A percentile compares a stretch with the other conserved stretches of the same genome.
These are phyloP conservation scores for Paraconiothyrium brasiliense DNA, from an alignment of 2,329 filamentous ascomycete genomes.

Conservation along the genomic window DNA sequence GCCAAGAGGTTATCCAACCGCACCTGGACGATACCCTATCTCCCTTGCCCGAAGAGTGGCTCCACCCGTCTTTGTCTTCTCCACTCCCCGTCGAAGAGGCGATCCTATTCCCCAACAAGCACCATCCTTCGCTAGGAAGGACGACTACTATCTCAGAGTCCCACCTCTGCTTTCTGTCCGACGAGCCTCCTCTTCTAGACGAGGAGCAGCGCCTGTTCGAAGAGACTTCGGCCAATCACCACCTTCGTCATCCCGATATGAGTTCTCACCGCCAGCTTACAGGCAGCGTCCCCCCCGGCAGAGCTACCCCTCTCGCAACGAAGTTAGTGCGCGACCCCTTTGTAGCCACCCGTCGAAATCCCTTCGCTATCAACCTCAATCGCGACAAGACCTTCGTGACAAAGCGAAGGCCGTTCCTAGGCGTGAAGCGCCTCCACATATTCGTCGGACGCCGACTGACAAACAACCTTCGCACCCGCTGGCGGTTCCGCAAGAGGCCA, in stretches of 20 bases:
- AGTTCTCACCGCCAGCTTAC: conserved; percentile 1
- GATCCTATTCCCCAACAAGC: conserved; percentile 19
- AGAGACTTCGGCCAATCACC: too few relatives aligned
- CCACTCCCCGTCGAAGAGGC: conserved; percentile 16
- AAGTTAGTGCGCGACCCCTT: conserved; percentile 24
- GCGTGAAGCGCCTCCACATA: conserved; percentile 25
- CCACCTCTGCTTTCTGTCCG: conserved; percentile 19
- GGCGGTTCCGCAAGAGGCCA: conserved; percentile 22
- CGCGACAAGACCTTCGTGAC: conserved; percentile 28
- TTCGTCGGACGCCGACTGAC: conserved; percentile 28
- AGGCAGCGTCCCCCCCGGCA: conserved; percentile 9
- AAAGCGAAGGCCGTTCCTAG: conserved; percentile 24
- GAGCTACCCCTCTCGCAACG: conserved; percentile 21
- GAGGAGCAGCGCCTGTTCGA: conserved; percentile 14
- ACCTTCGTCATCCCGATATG: conserved; percentile 7
- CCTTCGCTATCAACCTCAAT: conserved; percentile 30
- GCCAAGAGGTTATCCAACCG: conserved; percentile 28
- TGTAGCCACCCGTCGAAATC: conserved; percentile 27
- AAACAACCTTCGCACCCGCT: conserved; percentile 25
- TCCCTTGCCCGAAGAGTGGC: conserved; percentile 14
- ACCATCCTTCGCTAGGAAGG: conserved; percentile 27
- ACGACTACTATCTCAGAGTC: conserved; percentile 32
- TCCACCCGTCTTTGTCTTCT: conserved; percentile 9
- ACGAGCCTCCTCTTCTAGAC: conserved; percentile 20
- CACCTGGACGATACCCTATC: conserved; percentile 20